Evolutionary conservation across 2,329 filamentous ascomycete genomes (phyloP).

Genomic region (Daldinia sp.): DNA sequence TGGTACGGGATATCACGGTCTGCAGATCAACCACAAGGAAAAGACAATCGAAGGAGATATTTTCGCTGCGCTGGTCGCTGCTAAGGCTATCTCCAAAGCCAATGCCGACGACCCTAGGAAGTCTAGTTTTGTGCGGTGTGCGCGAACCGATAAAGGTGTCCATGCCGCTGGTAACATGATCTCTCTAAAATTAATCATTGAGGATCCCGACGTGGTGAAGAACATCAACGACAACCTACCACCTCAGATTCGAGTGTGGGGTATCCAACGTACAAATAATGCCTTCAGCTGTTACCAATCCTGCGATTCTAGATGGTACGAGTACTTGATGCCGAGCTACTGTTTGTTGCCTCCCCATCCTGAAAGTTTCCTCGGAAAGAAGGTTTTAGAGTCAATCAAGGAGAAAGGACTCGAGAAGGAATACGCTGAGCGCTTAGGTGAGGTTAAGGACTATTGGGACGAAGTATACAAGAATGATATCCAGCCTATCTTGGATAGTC

Average conservation of each 20-base stretch:
- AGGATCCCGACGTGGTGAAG: slow-evolving; percentile 84
- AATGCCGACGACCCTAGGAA: slow-evolving; percentile 98
- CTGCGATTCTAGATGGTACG: slow-evolving; percentile 95
- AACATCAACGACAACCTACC: slow-evolving; percentile 90
- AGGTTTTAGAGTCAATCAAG: slow-evolving; percentile 79
- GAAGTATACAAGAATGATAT: slow-evolving; percentile 83
- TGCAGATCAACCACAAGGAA: slow-evolving; percentile 85
- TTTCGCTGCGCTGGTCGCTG: slow-evolving; percentile 88
- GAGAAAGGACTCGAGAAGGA: slow-evolving; percentile 75
- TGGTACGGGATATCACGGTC: slow-evolving; percentile 94
- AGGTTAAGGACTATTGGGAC: slow-evolving; percentile 83
- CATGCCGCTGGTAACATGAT: slow-evolving; percentile 96
- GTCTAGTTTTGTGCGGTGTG: slow-evolving; percentile 91
- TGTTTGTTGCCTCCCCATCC: slow-evolving; percentile 92
- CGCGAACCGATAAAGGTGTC: slow-evolving; percentile 95
- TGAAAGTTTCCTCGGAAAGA: slow-evolving; percentile 82
- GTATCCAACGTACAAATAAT: slow-evolving; percentile 86
- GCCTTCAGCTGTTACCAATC: slow-evolving; percentile 94
- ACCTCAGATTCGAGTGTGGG: slow-evolving; percentile 94
- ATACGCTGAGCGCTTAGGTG: slow-evolving; percentile 73
- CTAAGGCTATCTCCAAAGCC: slow-evolving; percentile 93
- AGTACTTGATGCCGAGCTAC: slow-evolving; percentile 95
- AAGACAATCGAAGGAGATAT: slow-evolving; percentile 97
- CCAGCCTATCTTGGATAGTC: slow-evolving; percentile 69
- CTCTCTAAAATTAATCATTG: slow-evolving; percentile 93